phyloP scores from a whole-genome alignment of 495 filamentous ascomycete species.

The Apiosordaria backusii region DNA sequence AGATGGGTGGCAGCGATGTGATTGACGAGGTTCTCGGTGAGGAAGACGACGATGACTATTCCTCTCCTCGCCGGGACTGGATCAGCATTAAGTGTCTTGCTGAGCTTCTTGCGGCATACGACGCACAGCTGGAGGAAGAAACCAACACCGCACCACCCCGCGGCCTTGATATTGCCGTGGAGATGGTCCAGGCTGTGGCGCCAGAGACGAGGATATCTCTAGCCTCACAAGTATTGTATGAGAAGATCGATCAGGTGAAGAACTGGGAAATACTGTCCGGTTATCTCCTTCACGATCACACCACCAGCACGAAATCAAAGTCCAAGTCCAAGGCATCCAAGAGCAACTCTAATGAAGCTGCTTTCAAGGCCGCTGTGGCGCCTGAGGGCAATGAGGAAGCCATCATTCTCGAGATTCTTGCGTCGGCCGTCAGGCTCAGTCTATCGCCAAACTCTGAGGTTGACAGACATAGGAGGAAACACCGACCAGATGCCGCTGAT shows the following conservation, averaged over 20 bases:
- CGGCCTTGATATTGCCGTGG: constrained; percentile 43
- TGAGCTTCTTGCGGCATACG: constrained; percentile 77
- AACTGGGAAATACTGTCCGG: constrained; percentile 87
- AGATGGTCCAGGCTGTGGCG: constrained; percentile 52
- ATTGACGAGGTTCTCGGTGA: constrained; percentile 65
- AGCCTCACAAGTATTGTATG: constrained; percentile 79
- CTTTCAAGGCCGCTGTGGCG: constrained; percentile 63
- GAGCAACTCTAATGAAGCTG: constrained; percentile 45
- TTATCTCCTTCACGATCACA: constrained; percentile 91
- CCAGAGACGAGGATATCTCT: constrained; percentile 79
- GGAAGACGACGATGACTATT: constrained; percentile 70
- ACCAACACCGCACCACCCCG: constrained; percentile 40
- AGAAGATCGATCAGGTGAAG: constrained; percentile 70
- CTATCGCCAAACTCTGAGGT: constrained; percentile 58
- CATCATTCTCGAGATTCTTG: constrained; percentile 81
- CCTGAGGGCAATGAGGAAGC: constrained; percentile 75
- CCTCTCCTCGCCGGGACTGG: constrained; percentile 75
- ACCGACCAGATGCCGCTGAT: constrained; percentile 56
- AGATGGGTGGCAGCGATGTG: constrained; percentile 62
- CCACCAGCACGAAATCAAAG: constrained; percentile 48
- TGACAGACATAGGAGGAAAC: constrained; percentile 60
- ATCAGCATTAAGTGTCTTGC: constrained; percentile 85
- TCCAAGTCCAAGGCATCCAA: constrained; percentile 31
- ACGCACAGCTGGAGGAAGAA: constrained; percentile 49
- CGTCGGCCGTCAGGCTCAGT: constrained; percentile 66